Evolutionary conservation across 352 stramenopile species (phyloP), one percentile per base, ranked within the genome.

Genomic region (Phytophthora sansomeana): DNA sequence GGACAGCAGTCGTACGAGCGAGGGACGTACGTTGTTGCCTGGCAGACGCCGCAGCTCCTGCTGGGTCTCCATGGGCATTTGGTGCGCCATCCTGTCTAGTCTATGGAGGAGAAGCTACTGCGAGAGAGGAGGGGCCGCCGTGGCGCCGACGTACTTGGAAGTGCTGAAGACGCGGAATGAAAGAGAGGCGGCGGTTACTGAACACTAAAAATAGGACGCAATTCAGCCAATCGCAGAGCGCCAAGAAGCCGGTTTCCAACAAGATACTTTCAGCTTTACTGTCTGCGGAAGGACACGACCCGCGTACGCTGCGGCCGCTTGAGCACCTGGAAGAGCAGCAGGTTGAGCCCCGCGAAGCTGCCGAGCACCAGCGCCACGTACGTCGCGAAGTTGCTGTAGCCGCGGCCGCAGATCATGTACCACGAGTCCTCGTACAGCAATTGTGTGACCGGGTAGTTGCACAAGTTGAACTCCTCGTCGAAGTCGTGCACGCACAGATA

Each of bases 41-140:
- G 87, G 78, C 50, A 95, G 71, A 36, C 83, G 85, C 46, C 87
- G 83, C 72, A 95, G 78, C 69, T 95, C 80, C 74, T 95, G 85
- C 80, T 95, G 87, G 47, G 80, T 92, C 71, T 91, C 84, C 74
- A 92, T 81, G 51, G 84, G 78, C 87, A 93, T 93, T 75, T 93
- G 85, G 73, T 95, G 83, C 35, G 84, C 80, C 77, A 81, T 81
- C 35, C 16, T 75, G 47, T 67, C 60, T 70, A 61, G 47, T 62
- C 39, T 63, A 63, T 63, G 30, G 50, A 11, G 30, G 7, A 47
- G 33, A 5, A n/a, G n/a, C n/a, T n/a, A 44, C 39, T 44, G 42
- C 33, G 42, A 32, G 28, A 16, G 43, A 24, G 56, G 28, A 49
- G 36, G 47, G 21, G 63, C 9, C 11, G 4, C 6, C n/a, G n/a